Evolutionary conservation across 352 stramenopile genomes (phyloP), one percentile per base, ranked within the genome.

Genomic region (Globisporangium lucens): DNA sequence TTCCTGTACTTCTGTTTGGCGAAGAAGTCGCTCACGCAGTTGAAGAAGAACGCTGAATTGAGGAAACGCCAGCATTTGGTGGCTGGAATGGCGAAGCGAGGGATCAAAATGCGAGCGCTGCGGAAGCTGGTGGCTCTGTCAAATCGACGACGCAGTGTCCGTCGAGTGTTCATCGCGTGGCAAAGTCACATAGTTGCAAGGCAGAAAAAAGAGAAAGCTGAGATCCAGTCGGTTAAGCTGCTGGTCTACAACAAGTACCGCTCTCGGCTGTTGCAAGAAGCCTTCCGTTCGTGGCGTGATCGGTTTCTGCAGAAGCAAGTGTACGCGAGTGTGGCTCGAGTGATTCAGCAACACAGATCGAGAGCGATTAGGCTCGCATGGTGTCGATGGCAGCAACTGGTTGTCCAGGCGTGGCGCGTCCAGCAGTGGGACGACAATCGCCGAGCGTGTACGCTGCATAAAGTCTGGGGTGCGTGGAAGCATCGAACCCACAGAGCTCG

Each of bases 1-100:
- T 73, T 73, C 35, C 56, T 71, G 17, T 73, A 73, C 41, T 73
- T 64, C 29, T 67, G 59, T 22, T 29, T 73, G 30, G 46, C 58
- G 27, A 73, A 71, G 52, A 63, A 41, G 13, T 71, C 63, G 36
- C 55, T 73, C 35, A 35, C 9, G 30, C 63, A 51, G 27, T 24
- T 73, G 24, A 30, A 30, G n/a, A 49, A 22, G 17, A 27, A 71
- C 22, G 56, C 67, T 33, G 15, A 3, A 20, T 10, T 33, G 24
- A 29, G 27, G n/a, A 61, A 67, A 30, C 41, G 33, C 9, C 13
- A n/a, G 24, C 29, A 15, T 29, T 15, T 29, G 15, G 51, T 55
- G 13, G 9, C 15, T 8, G 20, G 20, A 17, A 15, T 35, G 17
- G 10, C 20, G 4, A 46, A 27, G 20, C 33, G 29, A 8, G n/a